Evolutionary conservation across 1,139 yeast genomes (phyloP).

Genomic region (Candida sanyaensis): DNA sequence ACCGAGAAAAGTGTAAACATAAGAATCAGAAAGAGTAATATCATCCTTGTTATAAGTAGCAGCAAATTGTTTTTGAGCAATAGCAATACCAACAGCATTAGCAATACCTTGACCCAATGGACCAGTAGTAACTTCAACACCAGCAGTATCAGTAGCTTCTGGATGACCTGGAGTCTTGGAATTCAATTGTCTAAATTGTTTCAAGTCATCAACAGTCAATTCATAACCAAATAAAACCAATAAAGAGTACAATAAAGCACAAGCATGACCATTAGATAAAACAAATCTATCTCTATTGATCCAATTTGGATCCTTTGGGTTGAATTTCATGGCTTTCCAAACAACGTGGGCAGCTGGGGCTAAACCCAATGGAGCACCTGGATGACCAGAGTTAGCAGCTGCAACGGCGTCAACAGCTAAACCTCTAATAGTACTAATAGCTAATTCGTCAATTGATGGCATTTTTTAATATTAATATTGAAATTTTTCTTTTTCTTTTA

Average conservation of each 20-base stretch:
- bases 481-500: neutral
- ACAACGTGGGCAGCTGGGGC: slow-evolving; percentile 76
- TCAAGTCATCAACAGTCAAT: slow-evolving; percentile 81
- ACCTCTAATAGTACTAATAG: slow-evolving; percentile 87
- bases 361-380: slow-evolving; percentile 99
- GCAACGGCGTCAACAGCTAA: slow-evolving; percentile 88
- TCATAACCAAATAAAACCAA: slow-evolving; percentile 87
- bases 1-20: slow-evolving; percentile 84
- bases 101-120: slow-evolving; percentile 99
- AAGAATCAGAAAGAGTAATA: slow-evolving; percentile 67
- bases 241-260: slow-evolving; percentile 85
- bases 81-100: slow-evolving; percentile 96
- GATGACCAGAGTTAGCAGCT: slow-evolving; percentile 96
- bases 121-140: slow-evolving; percentile 98
- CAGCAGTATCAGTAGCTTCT: slow-evolving; percentile 74
- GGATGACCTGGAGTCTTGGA: slow-evolving; percentile 99
- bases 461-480: slow-evolving; percentile 8
- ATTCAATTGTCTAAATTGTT: slow-evolving; percentile 85
- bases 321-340: slow-evolving; percentile 80
- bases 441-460: slow-evolving; percentile 61
- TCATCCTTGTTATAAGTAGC: slow-evolving; percentile 94
- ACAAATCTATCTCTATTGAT: slow-evolving; percentile 94
- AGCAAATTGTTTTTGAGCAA: slow-evolving; percentile 91
- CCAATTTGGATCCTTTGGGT: slow-evolving; percentile 92
- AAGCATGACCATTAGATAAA: slow-evolving; percentile 95